Evolutionary conservation across 2,329 filamentous ascomycete species (phyloP), one percentile per base, ranked within the genome.

Genomic region (Bipolaris oryzae): DNA sequence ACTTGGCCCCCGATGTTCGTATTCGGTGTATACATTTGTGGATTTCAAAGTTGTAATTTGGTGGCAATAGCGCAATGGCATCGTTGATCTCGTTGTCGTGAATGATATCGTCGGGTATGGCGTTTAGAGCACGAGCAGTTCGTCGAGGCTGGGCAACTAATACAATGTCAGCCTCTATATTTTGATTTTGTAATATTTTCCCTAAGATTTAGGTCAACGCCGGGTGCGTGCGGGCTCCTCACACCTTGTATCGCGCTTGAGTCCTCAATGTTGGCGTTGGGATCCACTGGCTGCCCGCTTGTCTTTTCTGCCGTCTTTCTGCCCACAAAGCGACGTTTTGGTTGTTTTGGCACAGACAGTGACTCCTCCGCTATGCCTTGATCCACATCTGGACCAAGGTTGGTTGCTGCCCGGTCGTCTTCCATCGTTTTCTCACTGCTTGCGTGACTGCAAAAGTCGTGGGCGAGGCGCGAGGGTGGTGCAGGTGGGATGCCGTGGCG

Each of bases 41-140:
- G 53, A 99, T 92, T 80, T 99, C 95, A 75, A 99, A 99, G 68
- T 91, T 94, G 83, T 99, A 99, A 81, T 99, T 99, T n/a, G 86
- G 81, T 1, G 95, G 95, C 2, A 99, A 86, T 31, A 99, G 84
- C 5, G 87, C 83, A 56, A 98, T 92, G 3, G 95, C 95, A 42
- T 88, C 89, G 75, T 94, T 94, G 70, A 99, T 90, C 45, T 89
- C 90, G 45, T 87, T 82, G 70, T 99, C 89, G 62, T 96, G 84
- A 18, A 95, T 82, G 61, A 99, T 96, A 62, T 94, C 89, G 15
- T 88, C 83, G 2, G 95, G 94, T 1, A 99, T 90, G 72, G 95
- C 91, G 74, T 97, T 98, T 58, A 98, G 78, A n/a, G 92, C 86
- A 62, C 95, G 85, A 1, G 91, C 88, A 15, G 88, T 83, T 69